Conservation (phyloP, 495 filamentous ascomycete genomes). For the Trichoderma virens region DNA sequence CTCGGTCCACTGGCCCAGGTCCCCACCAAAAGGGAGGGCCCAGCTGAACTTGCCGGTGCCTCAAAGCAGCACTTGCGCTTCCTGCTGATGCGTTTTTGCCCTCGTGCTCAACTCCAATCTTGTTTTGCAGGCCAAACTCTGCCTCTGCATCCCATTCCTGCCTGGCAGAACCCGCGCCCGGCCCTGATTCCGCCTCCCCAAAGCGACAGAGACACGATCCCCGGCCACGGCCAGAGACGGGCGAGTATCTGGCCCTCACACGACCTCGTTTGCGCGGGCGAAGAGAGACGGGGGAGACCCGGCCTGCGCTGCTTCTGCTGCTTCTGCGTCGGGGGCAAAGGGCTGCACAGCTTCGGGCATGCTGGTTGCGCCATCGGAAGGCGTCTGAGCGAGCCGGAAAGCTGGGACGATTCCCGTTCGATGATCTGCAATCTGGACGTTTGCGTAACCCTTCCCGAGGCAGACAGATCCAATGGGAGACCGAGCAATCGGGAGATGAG, state of each 20-base stretch:
- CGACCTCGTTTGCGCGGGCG: conserved; percentile 7
- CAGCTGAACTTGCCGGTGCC: neutral
- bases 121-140: neutral
- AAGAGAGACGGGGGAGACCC: conserved; percentile 4
- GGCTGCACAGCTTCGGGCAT: neutral
- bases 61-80: neutral
- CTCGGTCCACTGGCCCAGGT: neutral
- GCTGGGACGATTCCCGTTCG: neutral
- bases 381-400: neutral
- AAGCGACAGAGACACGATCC: neutral
- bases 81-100: neutral
- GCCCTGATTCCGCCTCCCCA: neutral
- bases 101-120: conserved; percentile 2
- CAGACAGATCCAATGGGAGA: conserved; percentile 4
- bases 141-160: neutral
- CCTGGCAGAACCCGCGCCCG: neutral
- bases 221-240: too few relatives aligned
- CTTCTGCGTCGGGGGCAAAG: neutral
- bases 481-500: neutral
- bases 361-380: conserved; percentile 4
- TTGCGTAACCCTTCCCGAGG: conserved; percentile 5
- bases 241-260: neutral
- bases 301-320: too few relatives aligned
- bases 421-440: conserved; percentile 2
- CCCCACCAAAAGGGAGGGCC: neutral